Percentiles rank a stretch among this genome's conserved stretches.
These are phyloP conservation scores for Histomonas meleagridis DNA, from an alignment of 208 protist species.

Conservation along the genomic window DNA sequence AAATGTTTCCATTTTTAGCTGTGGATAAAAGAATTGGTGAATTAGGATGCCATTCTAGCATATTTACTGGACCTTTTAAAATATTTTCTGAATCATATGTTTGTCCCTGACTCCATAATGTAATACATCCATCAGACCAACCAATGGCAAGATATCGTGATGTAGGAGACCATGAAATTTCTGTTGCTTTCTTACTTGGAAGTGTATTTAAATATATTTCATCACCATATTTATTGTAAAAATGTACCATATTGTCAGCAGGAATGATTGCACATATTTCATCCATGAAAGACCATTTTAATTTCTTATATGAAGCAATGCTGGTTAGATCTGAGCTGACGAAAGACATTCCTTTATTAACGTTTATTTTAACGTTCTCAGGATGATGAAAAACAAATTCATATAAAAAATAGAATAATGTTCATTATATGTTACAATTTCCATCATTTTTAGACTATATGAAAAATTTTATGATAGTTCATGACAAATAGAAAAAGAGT, in stretches of 20 bases:
- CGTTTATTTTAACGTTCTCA: no score
- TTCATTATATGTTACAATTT: no score
- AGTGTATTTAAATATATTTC: not conserved
- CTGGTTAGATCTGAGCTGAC: not conserved
- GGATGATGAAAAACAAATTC: no score
- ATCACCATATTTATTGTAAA: not conserved
- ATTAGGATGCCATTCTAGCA: not conserved
- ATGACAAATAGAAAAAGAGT: no score
- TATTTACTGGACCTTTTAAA: not conserved
- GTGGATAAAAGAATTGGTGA: not conserved
- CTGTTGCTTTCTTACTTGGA: not conserved
- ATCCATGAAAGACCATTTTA: not conserved
- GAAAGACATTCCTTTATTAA: constrained; percentile 31
- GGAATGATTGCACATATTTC: not conserved
- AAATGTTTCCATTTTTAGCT: not conserved
- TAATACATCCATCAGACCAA: not conserved
- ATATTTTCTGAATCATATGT: not conserved
- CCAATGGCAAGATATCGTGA: not conserved
- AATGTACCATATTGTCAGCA: not conserved
- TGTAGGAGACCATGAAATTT: not conserved
- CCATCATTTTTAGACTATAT: no score
- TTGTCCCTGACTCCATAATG: not conserved
- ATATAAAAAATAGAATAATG: no score
- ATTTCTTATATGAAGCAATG: not conserved
- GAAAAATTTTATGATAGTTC: no score